Evolutionary conservation across 2,329 filamentous ascomycete species (phyloP).

Genomic region (Botryotinia globosa): DNA sequence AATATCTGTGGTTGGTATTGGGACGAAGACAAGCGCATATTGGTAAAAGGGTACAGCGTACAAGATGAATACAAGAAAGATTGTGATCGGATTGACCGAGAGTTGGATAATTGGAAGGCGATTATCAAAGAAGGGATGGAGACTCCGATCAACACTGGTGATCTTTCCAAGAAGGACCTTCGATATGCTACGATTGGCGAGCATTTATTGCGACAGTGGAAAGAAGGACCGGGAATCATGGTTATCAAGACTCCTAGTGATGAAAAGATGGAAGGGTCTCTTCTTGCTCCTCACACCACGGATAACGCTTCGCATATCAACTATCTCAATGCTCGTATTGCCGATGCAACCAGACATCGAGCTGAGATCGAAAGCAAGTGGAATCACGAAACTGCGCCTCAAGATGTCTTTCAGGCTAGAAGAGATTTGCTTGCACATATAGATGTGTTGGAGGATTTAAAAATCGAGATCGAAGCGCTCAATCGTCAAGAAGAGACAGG

Average conservation of each 20-base stretch:
- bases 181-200: background rate
- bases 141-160: background rate
- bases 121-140: background rate
- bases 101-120: background rate
- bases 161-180: background rate
- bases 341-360: background rate
- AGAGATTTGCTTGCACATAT: background rate
- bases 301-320: constrained; percentile 10
- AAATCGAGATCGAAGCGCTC: background rate
- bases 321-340: constrained; percentile 9
- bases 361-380: background rate
- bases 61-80: background rate
- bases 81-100: background rate
- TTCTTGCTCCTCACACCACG: constrained; percentile 2
- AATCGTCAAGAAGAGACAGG: background rate
- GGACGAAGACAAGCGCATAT: constrained; percentile 10
- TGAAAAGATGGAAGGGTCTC: background rate
- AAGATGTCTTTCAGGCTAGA: background rate
- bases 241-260: background rate
- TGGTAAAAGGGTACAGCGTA: constrained; percentile 2
- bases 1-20: constrained; percentile 1
- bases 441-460: background rate
- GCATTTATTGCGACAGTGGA: background rate
- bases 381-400: background rate
- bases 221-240: constrained; percentile 15